Evolutionary conservation across 768 basidiomycete species (phyloP).

Genomic region (Brasilioporus rufonigricans): DNA sequence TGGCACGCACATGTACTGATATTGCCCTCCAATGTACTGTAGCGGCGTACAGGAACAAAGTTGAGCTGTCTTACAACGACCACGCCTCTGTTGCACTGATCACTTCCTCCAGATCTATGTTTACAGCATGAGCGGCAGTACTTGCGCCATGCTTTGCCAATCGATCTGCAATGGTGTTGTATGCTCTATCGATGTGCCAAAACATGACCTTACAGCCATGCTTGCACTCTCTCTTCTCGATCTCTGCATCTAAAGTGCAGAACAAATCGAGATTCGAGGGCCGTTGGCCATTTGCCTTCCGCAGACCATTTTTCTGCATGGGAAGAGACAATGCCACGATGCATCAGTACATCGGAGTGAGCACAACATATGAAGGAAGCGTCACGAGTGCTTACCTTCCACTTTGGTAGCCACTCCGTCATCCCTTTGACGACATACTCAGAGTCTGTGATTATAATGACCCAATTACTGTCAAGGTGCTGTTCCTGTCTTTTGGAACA

Average conservation of each 20-base stretch:
- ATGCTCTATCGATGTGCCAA: constrained; percentile 22
- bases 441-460: constrained; percentile 31
- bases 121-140: background rate
- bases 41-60: too few species aligned
- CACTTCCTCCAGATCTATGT: background rate
- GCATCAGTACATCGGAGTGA: background rate
- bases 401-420: constrained; percentile 32
- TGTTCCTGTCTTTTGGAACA: too few species aligned
- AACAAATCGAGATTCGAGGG: constrained; percentile 11
- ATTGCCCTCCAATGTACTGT: too few species aligned
- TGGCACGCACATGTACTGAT: too few species aligned
- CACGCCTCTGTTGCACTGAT: background rate
- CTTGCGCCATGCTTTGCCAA: constrained; percentile 13
- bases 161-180: constrained; percentile 24
- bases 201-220: constrained; percentile 20
- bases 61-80: background rate
- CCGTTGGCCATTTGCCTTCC: background rate
- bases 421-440: constrained; percentile 36
- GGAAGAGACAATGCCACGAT: background rate
- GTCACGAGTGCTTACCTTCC: constrained; percentile 21
- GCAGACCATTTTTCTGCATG: background rate
- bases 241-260: background rate
- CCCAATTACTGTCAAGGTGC: too few species aligned
- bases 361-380: background rate
- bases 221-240: background rate